Base-by-base conservation (phyloP, 139 green algal species). In the Gonium pectorale region DNA sequence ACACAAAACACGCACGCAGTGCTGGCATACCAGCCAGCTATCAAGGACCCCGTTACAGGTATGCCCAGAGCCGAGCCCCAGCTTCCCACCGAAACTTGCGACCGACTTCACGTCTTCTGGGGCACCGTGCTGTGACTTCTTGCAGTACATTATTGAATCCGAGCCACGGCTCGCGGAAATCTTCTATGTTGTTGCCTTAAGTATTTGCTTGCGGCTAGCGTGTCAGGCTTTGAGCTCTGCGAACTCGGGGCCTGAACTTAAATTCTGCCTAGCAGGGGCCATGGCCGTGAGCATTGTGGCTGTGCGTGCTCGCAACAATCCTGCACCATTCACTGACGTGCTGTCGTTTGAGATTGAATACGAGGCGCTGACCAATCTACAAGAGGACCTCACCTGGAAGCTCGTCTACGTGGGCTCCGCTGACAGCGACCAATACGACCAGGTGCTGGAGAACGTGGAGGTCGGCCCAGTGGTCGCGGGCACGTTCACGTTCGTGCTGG, bases 341-440 rank as follows among this genome's bases (percentile, higher is more conserved):
- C 89, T 99, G 2, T 91, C 98, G 59, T 97, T 99, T 80, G 95
- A 99, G 66, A 98, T 99, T 26, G 92, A 97, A 83, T 99, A 99
- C 78, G 96, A 99, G 75, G 99, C 96, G 90, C 54, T 98, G 13
- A 89, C 83, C 27, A 67, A 89, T 29, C 85, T 99, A 11, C 37
- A 94, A 40, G 87, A 98, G 21, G 96, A 99, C 80, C 86, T 99
- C 56, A 96, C 98, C 81, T 99, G 97, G 97, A 96, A 96, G 79
- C 85, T 99, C 35, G 96, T 94, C 0, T 99, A 99, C 85, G 96
- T 99, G 8, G 97, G 97, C 7, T 98, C 92, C 24, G 97, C 97
- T 35, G 97, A 99, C 85, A 92, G 86, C 21, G 95, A 98, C 66
- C 92, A 95, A 71, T 95, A 98, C 80, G 97, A 99, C 83, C 97